Conservation (phyloP, 2,329 filamentous ascomycete species). For the Cordyceps farinosa region DNA sequence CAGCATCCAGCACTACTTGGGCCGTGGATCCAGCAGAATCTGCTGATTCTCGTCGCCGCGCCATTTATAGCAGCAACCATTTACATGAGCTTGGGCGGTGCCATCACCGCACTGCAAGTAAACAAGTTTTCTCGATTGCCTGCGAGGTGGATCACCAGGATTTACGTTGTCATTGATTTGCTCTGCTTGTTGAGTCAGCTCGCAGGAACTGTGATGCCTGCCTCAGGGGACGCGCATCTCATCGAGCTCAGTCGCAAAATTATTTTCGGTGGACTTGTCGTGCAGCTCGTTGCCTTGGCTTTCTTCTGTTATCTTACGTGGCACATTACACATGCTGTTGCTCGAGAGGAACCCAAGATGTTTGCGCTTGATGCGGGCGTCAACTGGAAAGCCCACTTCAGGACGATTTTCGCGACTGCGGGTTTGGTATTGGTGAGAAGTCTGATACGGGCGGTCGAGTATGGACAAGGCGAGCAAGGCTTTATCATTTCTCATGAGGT, state of each 20-base stretch:
- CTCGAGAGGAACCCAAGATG: slow-evolving; percentile 22
- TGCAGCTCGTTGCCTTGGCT: neutral
- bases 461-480: slow-evolving; percentile 30
- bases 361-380: slow-evolving; percentile 11
- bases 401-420: slow-evolving; percentile 20
- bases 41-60: slow-evolving; percentile 36
- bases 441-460: slow-evolving; percentile 39
- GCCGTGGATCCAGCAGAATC: slow-evolving; percentile 35
- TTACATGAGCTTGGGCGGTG: slow-evolving; percentile 42
- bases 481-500: slow-evolving; percentile 31
- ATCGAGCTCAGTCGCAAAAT: neutral
- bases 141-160: slow-evolving; percentile 41
- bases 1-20: slow-evolving; percentile 37
- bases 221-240: neutral
- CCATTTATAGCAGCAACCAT: slow-evolving; percentile 40
- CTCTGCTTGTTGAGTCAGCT: slow-evolving; percentile 35
- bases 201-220: slow-evolving; percentile 16
- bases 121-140: slow-evolving; percentile 38
- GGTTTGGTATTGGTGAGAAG: slow-evolving; percentile 36
- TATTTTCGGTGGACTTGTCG: slow-evolving; percentile 12
- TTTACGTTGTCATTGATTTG: slow-evolving; percentile 47
- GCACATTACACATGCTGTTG: neutral
- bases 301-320: neutral
- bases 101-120: slow-evolving; percentile 34
- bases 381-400: slow-evolving; percentile 29